Conservation (phyloP, 805 yeast genomes). For the Geotrichum ghanense region DNA sequence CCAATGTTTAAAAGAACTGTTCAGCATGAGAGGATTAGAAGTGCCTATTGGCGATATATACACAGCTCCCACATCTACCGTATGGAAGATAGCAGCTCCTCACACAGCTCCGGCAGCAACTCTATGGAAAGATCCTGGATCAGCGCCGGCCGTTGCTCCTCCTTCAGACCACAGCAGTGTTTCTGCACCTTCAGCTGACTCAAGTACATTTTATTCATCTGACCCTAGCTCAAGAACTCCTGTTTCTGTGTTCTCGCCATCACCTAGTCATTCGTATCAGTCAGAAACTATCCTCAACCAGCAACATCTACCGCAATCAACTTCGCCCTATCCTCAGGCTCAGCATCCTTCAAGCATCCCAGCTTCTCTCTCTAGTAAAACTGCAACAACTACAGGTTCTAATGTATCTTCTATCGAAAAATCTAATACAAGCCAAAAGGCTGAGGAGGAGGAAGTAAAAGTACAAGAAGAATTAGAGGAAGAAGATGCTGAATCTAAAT, state of each 20-base stretch:
- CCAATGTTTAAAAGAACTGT: conserved; percentile 59
- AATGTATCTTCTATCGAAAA: background rate
- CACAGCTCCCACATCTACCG: conserved; percentile 3
- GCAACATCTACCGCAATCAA: too few relatives aligned
- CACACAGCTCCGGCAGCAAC: background rate
- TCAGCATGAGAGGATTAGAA: conserved; percentile 45
- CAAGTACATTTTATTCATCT: background rate
- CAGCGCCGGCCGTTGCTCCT: background rate
- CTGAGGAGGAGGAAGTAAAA: conserved; percentile 1
- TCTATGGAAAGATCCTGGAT: background rate
- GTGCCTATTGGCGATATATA: conserved; percentile 33
- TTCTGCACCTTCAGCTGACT: background rate
- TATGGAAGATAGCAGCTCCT: background rate
- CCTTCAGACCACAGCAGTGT: background rate
- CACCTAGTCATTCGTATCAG: background rate
- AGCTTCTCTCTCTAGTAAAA: background rate
- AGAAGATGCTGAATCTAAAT: conserved; percentile 18
- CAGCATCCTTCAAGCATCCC: background rate
- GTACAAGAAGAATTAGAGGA: conserved; percentile 3
- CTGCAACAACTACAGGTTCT: conserved; percentile 3
- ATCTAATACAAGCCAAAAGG: background rate
- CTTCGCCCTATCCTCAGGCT: too few relatives aligned
- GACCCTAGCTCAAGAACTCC: background rate
- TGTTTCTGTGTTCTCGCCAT: background rate
- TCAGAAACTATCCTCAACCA: background rate